Evolutionary conservation across 495 filamentous ascomycete genomes (phyloP), one percentile per base, ranked within the genome.

Genomic region (Jackrogersella minutella): DNA sequence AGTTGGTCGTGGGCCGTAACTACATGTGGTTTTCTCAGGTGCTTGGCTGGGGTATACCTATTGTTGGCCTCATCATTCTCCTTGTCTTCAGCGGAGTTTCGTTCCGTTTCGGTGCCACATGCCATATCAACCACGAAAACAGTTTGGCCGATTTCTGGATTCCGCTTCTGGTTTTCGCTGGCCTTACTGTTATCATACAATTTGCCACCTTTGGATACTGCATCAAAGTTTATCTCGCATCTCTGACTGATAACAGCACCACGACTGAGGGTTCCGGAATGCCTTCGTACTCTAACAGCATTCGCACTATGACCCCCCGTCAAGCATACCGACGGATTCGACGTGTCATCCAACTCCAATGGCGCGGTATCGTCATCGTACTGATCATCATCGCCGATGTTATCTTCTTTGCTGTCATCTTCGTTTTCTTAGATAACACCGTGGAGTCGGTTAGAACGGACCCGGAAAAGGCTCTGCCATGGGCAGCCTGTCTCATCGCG

Each of bases 81-180:
- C 83, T 98, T 58, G 81, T 91, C 30, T 78, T 97, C 49, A 97
- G 95, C 26, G 95, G 95, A 17, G 92, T 97, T 7, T 97, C 94
- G 1, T 98, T 92, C 78, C 86, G 95, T 54, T 97, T 97, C 72
- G 96, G 95, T 13, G 81, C 86, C 41, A 90, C 92, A 8, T 99
- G 95, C 77, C 93, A 96, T 70, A 93, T 97, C 79, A 97, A 97
- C 79, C 89, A 93, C 71, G 79, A 86, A 41, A 82, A 93, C 72
- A 91, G 90, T 39, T 74, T 93, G 58, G 82, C 88, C 26, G 91
- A 91, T 69, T 95, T 97, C 72, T 99, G 95, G 95, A 90, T 91
- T 17, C 95, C 95, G 0, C 71, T 98, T 40, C 83, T 98, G 68
- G 85, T 87, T 10, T 90, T 97, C 70, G 85, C 92, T 6, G 90